A percentile compares a stretch with the other conserved stretches of the same genome.
phyloP scores from a whole-genome alignment of 768 basidiomycete species.

The Kwoniella europaea region DNA sequence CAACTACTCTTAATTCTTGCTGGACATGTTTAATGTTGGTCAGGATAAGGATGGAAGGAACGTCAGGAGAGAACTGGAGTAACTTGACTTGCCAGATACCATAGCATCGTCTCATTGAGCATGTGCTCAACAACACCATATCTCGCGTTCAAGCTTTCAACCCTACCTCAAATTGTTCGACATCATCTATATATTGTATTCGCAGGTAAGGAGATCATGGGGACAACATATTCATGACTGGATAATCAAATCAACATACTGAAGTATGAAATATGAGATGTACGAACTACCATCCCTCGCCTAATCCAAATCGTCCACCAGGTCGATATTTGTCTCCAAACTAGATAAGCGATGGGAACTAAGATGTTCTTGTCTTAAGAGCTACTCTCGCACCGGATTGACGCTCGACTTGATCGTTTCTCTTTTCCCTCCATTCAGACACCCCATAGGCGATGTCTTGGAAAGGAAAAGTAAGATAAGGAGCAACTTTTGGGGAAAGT shows the following conservation, averaged over 20 bases:
- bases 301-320: conserved; percentile 10
- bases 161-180: too few species aligned
- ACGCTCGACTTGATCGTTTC: conserved; percentile 44
- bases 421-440: neutral
- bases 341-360: conserved; percentile 31
- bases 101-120: too few species aligned
- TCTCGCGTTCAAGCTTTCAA: too few species aligned
- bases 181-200: too few species aligned
- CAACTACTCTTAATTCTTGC: conserved; percentile 15
- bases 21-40: too few species aligned
- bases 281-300: conserved; percentile 34
- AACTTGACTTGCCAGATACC: too few species aligned
- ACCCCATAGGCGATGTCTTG: conserved; percentile 6
- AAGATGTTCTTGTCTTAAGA: conserved; percentile 29
- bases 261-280: conserved; percentile 8
- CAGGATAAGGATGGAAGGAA: too few species aligned
- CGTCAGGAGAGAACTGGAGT: too few species aligned
- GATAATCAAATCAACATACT: too few species aligned
- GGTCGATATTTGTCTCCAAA: neutral
- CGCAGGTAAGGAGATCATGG: too few species aligned
- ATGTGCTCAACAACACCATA: too few species aligned
- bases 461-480: conserved; percentile 12
- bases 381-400: conserved; percentile 37
- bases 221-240: too few species aligned
- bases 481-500: conserved; percentile 44